Conservation (phyloP, 2,329 filamentous ascomycete genomes). For the Curvularia sp. region DNA sequence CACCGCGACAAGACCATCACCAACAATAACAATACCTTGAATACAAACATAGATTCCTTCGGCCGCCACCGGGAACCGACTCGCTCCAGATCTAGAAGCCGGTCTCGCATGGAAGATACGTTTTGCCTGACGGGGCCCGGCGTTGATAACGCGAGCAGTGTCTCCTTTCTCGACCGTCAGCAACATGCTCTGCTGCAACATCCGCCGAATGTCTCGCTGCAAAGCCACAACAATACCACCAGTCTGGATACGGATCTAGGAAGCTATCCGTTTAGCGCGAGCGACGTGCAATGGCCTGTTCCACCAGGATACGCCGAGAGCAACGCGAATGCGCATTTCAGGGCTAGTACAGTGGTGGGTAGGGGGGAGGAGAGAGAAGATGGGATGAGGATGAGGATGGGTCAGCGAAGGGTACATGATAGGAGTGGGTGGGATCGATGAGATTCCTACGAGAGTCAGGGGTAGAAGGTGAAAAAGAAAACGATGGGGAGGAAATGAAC, state of each 20-base stretch:
- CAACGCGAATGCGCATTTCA: slow-evolving; percentile 15
- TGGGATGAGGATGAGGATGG: slow-evolving; percentile 6
- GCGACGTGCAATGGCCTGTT: slow-evolving; percentile 30
- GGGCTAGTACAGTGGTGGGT: slow-evolving; percentile 20
- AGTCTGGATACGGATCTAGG: slow-evolving; percentile 26
- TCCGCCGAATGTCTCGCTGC: background rate
- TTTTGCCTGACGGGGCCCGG: slow-evolving; percentile 14
- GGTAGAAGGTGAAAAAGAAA: background rate
- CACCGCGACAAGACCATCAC: slow-evolving; percentile 2
- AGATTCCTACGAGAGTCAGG: background rate
- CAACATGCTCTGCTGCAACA: slow-evolving; percentile 12
- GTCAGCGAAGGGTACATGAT: slow-evolving; percentile 18
- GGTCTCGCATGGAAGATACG: slow-evolving; percentile 9
- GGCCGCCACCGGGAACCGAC: slow-evolving; percentile 4
- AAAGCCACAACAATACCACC: slow-evolving; percentile 13
- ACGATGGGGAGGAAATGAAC: background rate
- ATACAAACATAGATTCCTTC: slow-evolving; percentile 16
- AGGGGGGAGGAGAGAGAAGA: background rate
- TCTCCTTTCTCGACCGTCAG: slow-evolving; percentile 1
- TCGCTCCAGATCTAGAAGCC: slow-evolving; percentile 2
- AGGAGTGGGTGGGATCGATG: slow-evolving; percentile 16
- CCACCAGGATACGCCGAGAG: slow-evolving; percentile 28
- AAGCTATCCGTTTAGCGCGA: slow-evolving; percentile 25
- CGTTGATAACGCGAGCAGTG: background rate
- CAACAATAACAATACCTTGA: background rate